Evolutionary conservation across 345 rosid genomes (phyloP).

Genomic region (Salix purpurea): DNA sequence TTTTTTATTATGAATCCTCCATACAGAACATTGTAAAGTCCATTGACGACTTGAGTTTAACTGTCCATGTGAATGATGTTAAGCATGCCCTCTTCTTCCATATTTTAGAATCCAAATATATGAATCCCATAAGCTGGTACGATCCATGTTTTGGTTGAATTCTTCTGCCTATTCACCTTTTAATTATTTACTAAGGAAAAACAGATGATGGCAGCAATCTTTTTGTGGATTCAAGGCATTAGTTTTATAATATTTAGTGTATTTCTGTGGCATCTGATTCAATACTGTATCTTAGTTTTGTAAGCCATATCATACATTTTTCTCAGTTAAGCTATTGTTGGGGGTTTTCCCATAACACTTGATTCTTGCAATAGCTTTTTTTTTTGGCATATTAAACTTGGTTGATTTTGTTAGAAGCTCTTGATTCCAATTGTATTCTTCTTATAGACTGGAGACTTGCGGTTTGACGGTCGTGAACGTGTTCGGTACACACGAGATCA

Average conservation of each 20-base stretch:
- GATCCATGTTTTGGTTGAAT: background rate
- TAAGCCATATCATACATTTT: background rate
- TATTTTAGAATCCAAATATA: background rate
- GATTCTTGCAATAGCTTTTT: background rate
- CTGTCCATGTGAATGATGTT: background rate
- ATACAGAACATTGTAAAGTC: background rate
- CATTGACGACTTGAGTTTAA: background rate
- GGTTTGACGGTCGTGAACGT: constrained; percentile 59
- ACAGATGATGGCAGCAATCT: background rate
- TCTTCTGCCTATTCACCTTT: background rate
- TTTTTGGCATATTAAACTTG: background rate
- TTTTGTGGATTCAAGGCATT: background rate
- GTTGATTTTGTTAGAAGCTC: background rate
- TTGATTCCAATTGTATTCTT: constrained; percentile 11
- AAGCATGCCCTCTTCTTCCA: background rate
- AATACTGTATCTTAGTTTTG: background rate
- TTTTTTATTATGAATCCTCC: background rate
- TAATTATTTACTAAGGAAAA: background rate
- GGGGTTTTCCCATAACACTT: background rate
- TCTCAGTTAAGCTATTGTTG: background rate
- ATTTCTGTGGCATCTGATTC: background rate
- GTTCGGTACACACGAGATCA: constrained; percentile 66
- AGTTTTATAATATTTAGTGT: background rate
- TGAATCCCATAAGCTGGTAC: background rate
- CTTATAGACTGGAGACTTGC: constrained; percentile 58